phyloP scores from a whole-genome alignment of 352 stramenopile genomes.

The Halophytophthora batemanensis region DNA sequence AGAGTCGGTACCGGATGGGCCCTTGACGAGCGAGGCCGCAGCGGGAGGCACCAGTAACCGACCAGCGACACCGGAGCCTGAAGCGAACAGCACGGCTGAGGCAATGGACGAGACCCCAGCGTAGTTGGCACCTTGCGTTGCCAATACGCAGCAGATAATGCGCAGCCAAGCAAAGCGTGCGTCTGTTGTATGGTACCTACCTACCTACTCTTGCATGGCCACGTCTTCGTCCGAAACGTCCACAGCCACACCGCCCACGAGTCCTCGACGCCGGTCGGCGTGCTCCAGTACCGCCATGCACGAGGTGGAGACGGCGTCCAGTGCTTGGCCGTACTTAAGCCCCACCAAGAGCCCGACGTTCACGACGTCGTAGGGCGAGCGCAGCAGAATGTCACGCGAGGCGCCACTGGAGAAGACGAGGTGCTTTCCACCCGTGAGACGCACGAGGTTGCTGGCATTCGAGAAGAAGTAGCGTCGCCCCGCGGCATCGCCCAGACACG shows the following conservation, averaged over 20 bases:
- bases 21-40: slow-evolving; percentile 13
- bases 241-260: slow-evolving; percentile 43
- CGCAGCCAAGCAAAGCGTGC: slow-evolving; percentile 5
- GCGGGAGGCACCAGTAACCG: background rate
- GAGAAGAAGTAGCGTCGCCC: slow-evolving; percentile 85
- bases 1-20: slow-evolving; percentile 5
- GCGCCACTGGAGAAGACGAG: slow-evolving; percentile 72
- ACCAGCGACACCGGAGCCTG: slow-evolving; percentile 2
- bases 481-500: slow-evolving; percentile 69
- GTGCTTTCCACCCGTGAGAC: slow-evolving; percentile 62
- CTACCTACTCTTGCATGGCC: slow-evolving; percentile 41
- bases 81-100: slow-evolving; percentile 6
- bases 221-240: slow-evolving; percentile 29
- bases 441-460: slow-evolving; percentile 77
- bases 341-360: slow-evolving; percentile 75
- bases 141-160: too few relatives aligned
- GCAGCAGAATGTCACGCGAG: slow-evolving; percentile 71
- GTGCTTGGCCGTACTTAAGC: slow-evolving; percentile 65
- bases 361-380: slow-evolving; percentile 77
- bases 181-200: slow-evolving; percentile 1
- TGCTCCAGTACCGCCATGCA: slow-evolving; percentile 55
- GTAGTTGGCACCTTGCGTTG: too few relatives aligned
- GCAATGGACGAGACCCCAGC: slow-evolving; percentile 18
- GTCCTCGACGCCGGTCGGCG: slow-evolving; percentile 50
- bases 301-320: slow-evolving; percentile 63